These are phyloP conservation scores for Neocucurbitaria cava DNA, from an alignment of 2,329 filamentous ascomycete species.

Conservation along the genomic window DNA sequence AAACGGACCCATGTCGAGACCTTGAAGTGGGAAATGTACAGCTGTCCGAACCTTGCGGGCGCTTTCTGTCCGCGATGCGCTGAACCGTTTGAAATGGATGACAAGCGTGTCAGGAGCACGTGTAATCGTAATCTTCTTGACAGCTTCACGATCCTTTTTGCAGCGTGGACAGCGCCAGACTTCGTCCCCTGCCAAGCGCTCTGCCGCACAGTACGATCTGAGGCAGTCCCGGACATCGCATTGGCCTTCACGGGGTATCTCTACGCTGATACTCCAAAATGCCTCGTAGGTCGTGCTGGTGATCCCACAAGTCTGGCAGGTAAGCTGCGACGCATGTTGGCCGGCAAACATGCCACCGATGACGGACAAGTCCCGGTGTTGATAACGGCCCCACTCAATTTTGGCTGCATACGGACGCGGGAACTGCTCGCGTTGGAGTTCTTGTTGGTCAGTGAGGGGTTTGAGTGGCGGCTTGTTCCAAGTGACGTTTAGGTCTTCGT, in stretches of 20 bases:
- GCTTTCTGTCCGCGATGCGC: conserved; percentile 61
- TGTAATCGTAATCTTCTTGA: conserved; percentile 75
- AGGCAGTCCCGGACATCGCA: conserved; percentile 73
- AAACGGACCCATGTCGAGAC: conserved; percentile 69
- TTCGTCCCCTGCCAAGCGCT: conserved; percentile 71
- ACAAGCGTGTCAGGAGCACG: conserved; percentile 81
- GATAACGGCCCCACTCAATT: conserved; percentile 77
- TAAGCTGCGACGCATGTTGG: conserved; percentile 67
- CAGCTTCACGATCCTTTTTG: conserved; percentile 69
- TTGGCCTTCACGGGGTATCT: conserved; percentile 68
- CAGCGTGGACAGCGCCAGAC: conserved; percentile 78
- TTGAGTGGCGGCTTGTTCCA: conserved; percentile 66
- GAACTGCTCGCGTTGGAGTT: conserved; percentile 66
- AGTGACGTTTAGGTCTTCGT: conserved; percentile 82
- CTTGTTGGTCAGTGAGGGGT: conserved; percentile 65
- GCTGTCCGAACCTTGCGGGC: conserved; percentile 73
- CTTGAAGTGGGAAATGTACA: conserved; percentile 78
- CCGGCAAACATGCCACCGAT: conserved; percentile 82
- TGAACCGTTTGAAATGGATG: conserved; percentile 76
- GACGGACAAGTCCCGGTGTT: conserved; percentile 73
- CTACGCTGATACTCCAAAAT: conserved; percentile 74
- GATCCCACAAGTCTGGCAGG: conserved; percentile 66
- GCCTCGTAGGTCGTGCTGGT: conserved; percentile 73
- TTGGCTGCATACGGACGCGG: conserved; percentile 70
- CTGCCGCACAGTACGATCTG: conserved; percentile 71